Conservation (phyloP, 306 rosid genomes). For the Glycyrrhiza uralensis region DNA sequence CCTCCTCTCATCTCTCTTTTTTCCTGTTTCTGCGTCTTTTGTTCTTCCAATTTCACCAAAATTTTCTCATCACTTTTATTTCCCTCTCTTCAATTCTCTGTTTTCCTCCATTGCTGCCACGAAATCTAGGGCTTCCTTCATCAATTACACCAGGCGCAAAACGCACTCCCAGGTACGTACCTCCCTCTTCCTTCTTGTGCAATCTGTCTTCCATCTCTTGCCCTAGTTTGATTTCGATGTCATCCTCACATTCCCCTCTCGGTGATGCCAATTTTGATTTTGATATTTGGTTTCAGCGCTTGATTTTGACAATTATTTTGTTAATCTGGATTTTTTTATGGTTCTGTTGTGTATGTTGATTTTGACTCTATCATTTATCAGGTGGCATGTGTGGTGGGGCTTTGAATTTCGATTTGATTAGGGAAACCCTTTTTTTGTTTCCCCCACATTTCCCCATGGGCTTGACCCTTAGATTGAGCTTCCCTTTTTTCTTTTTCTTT, state of each 20-base stretch:
- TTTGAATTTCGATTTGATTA: conserved; percentile 51
- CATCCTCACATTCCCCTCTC: neutral
- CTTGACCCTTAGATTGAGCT: conserved; percentile 40
- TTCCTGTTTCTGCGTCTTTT: conserved; percentile 6
- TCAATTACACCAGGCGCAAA: neutral
- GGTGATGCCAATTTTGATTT: conserved; percentile 35
- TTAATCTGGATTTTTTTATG: neutral
- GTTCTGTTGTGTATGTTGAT: conserved; percentile 27
- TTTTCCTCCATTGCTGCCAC: conserved; percentile 13
- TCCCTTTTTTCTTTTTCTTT: conserved; percentile 41
- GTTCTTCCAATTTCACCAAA: conserved; percentile 7
- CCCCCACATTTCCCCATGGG: conserved; percentile 12
- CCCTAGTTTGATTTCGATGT: conserved; percentile 39
- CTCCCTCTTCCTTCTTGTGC: conserved; percentile 15
- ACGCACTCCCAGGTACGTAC: conserved; percentile 50
- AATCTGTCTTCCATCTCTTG: conserved; percentile 7
- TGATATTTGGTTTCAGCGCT: neutral
- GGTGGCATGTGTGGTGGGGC: conserved; percentile 52
- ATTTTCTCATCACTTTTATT: neutral
- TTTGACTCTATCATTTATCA: conserved; percentile 37
- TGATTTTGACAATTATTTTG: neutral
- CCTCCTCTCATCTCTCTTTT: conserved; percentile 25
- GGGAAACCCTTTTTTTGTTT: conserved; percentile 24
- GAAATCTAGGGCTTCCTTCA: conserved; percentile 30
- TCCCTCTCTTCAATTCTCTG: conserved; percentile 17